Percentiles rank a stretch among this genome's conserved stretches.
Conservation (phyloP, 345 rosid genomes). For the Arabis hirsuta region DNA sequence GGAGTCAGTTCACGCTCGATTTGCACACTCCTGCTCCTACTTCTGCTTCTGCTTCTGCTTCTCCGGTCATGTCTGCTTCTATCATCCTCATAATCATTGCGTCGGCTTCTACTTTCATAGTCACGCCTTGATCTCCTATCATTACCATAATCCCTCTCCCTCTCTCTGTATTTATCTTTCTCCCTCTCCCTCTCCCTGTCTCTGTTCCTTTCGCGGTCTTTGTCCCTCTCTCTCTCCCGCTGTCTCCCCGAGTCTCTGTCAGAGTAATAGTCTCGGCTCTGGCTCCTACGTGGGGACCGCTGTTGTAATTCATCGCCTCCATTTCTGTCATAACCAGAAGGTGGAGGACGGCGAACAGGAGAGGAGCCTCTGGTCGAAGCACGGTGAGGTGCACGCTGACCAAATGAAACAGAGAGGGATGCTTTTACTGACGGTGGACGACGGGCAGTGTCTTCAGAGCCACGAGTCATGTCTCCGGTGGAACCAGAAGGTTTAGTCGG, state of each 20-base stretch:
- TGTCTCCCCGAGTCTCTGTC: constrained; percentile 68
- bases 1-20: constrained; percentile 63
- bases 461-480: constrained; percentile 83
- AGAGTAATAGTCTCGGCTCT: constrained; percentile 68
- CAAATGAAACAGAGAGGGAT: constrained; percentile 97
- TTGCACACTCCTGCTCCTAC: constrained; percentile 72
- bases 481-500: constrained; percentile 81
- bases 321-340: constrained; percentile 61
- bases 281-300: constrained; percentile 73
- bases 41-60: constrained; percentile 68
- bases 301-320: constrained; percentile 52
- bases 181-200: constrained; percentile 50
- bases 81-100: constrained; percentile 53
- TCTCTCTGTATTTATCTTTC: constrained; percentile 47
- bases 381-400: constrained; percentile 99
- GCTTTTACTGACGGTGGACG: constrained; percentile 99
- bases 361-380: constrained; percentile 98
- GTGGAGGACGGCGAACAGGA: constrained; percentile 89
- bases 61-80: constrained; percentile 50
- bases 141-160: constrained; percentile 49
- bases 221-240: constrained; percentile 49
- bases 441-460: constrained; percentile 95
- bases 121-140: constrained; percentile 53
- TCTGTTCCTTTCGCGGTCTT: constrained; percentile 49
- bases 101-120: constrained; percentile 51